Evolutionary conservation across 306 rosid species (phyloP).

Genomic region (Corylus avellana): DNA sequence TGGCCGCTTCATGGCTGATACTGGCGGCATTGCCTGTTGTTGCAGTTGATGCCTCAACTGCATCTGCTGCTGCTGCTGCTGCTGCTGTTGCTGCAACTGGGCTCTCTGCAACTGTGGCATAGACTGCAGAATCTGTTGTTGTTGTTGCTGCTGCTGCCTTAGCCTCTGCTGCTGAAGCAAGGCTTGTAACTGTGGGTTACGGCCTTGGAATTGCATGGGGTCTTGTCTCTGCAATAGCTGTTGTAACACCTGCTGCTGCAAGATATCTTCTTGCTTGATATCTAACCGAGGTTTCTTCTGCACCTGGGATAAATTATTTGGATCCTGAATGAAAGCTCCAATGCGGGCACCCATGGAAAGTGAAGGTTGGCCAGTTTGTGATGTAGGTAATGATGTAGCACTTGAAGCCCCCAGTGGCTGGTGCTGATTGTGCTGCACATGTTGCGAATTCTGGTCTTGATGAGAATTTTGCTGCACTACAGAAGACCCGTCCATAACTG

Average conservation of each 20-base stretch:
- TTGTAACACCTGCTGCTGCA: constrained; percentile 79
- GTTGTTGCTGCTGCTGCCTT: constrained; percentile 57
- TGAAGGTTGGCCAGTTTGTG: constrained; percentile 60
- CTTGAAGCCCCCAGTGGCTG: constrained; percentile 69
- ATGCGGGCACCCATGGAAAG: constrained; percentile 60
- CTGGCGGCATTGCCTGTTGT: constrained; percentile 75
- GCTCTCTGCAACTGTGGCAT: constrained; percentile 86
- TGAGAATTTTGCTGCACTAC: constrained; percentile 85
- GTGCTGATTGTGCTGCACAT: constrained; percentile 68
- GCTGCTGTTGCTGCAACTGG: constrained; percentile 61
- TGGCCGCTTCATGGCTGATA: constrained; percentile 66
- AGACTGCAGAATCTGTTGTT: constrained; percentile 71
- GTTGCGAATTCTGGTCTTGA: constrained; percentile 79
- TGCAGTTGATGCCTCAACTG: constrained; percentile 84
- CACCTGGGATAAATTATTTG: constrained; percentile 60
- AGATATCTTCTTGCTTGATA: constrained; percentile 77
- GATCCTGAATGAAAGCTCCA: constrained; percentile 76
- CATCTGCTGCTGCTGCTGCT: constrained; percentile 62
- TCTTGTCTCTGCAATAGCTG: constrained; percentile 90
- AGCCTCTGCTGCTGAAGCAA: constrained; percentile 82
- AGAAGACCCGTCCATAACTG: constrained; percentile 87
- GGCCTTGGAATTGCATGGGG: constrained; percentile 69
- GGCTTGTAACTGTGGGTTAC: constrained; percentile 75
- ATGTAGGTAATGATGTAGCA: constrained; percentile 57
- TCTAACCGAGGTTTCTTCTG: constrained; percentile 81